Conservation (phyloP, 208 protist genomes). For the Leishmania martiniquensis region DNA sequence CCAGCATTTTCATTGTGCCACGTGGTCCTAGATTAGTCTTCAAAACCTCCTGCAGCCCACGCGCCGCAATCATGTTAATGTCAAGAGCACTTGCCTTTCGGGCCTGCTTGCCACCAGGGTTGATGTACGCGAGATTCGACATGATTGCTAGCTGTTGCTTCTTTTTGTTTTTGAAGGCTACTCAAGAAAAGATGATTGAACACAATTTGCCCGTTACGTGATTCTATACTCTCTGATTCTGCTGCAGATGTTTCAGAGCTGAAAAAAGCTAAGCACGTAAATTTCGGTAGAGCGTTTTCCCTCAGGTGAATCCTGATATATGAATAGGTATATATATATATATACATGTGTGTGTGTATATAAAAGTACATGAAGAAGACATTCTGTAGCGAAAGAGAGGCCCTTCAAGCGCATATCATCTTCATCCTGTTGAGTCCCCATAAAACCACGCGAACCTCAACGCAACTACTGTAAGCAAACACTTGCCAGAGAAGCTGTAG, state of each 20-base stretch:
- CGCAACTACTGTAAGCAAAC: too few relatives aligned
- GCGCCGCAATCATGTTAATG: conserved; percentile 99
- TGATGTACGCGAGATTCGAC: conserved; percentile 90
- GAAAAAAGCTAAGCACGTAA: background rate
- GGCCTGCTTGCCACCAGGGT: conserved; percentile 87
- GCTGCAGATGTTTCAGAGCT: background rate
- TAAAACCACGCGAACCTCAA: too few relatives aligned
- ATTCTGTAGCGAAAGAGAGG: too few relatives aligned
- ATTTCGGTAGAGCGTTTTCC: background rate
- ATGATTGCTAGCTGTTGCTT: conserved; percentile 22
- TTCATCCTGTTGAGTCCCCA: background rate
- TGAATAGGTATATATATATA: too few relatives aligned
- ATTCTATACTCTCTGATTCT: background rate
- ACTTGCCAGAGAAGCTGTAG: too few relatives aligned
- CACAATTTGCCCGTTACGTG: too few relatives aligned
- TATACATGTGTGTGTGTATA: too few relatives aligned
- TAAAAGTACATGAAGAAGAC: too few relatives aligned
- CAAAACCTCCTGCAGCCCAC: conserved; percentile 98
- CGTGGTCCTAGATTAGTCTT: conserved; percentile 99
- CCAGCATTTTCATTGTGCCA: conserved; percentile 99
- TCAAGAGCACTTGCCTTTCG: conserved; percentile 91
- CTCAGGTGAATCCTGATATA: background rate
- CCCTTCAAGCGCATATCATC: too few relatives aligned
- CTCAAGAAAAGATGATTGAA: background rate
- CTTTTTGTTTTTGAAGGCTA: conserved; percentile 1